Evolutionary conservation across 805 yeast species (phyloP), one percentile per base, ranked within the genome.

Genomic region (Sungouiozyma intestinalis): DNA sequence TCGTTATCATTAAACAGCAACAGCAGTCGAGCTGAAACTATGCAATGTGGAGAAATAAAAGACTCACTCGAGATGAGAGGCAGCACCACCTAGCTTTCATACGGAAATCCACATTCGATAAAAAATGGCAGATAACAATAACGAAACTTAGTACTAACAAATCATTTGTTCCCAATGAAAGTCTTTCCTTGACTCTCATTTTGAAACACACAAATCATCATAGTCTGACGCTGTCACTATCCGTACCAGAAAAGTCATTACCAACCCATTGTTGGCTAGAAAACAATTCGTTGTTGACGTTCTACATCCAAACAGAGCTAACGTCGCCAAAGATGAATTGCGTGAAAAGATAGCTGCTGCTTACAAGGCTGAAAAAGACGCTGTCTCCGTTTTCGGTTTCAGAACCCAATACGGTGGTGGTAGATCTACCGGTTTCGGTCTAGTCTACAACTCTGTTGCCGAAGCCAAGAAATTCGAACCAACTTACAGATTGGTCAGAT

Each of bases 331-430:
- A 85, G 97, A 87, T 71, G 98, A 92, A 76, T 81, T 92, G 73
- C 86, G 97, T 71, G 97, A 84, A 72, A 83, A 77, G 71, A 77
- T 85, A 64, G 85, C 94, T 67, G 78, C 79, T 62, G 73, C 77
- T 64, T 85, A 85, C 92, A 84, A 84, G 77, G 74, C 87, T 66
- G 94, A 84, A 66, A 84, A 84, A 77, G 94, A 85, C 63, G 82
- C 90, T 64, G 88, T 85, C 54, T 88, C 97, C 55, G 98, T 90
- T 62, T 92, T 92, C 68, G 97, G 97, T 71, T 85, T 92, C 95
- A 85, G 95, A 81, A 92, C 97, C 65, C 94, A 86, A 74, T 92
- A 77, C 73, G 99, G 99, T 85, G 99, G 99, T 74, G 95, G 97
- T 68, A 90, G 85, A 76, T 85, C 98, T 57, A 82, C 96, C 57